Evolutionary conservation across 1,139 yeast genomes (phyloP).

Genomic region (Pichia sp.): DNA sequence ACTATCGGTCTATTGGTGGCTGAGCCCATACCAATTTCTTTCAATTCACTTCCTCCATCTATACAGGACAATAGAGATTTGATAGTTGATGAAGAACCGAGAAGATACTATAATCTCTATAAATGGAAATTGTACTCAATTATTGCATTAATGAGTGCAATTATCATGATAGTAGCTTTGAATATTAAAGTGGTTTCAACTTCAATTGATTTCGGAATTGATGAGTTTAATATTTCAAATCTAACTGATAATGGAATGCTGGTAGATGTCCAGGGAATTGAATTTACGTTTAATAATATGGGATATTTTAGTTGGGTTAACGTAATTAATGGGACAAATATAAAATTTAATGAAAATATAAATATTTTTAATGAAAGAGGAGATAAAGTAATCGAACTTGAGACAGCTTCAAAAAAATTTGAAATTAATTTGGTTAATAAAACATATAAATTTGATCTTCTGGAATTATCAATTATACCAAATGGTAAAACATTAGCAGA

Average conservation of each 20-base stretch:
- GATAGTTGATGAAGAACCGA: slow-evolving; percentile 4
- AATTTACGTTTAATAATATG: not conserved
- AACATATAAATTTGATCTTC: slow-evolving; percentile 1
- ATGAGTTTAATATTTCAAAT: not conserved
- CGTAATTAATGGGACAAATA: not conserved
- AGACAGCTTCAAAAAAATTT: not conserved
- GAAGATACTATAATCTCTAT: not conserved
- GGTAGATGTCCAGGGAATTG: not conserved
- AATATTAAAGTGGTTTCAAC: not conserved
- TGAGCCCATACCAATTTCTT: slow-evolving; percentile 4
- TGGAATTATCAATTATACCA: not conserved
- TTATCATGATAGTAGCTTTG: not conserved
- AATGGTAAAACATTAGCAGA: slow-evolving; percentile 1
- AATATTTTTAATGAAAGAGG: not conserved
- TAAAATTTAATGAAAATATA: slow-evolving; percentile 1
- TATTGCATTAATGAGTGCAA: not conserved
- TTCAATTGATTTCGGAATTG: not conserved
- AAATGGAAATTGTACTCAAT: not conserved
- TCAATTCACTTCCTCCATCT: not conserved
- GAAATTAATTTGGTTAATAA: not conserved
- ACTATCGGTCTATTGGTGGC: slow-evolving; percentile 3
- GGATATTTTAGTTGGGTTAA: slow-evolving; percentile 6
- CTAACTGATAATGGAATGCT: not conserved
- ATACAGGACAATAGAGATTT: slow-evolving; percentile 3
- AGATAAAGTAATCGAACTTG: not conserved